Percentiles rank a stretch among this genome's conserved stretches.
Evolutionary conservation across 1,284 basidiomycete species (phyloP).

Genomic region (Cutaneotrichosporon dermatis): DNA sequence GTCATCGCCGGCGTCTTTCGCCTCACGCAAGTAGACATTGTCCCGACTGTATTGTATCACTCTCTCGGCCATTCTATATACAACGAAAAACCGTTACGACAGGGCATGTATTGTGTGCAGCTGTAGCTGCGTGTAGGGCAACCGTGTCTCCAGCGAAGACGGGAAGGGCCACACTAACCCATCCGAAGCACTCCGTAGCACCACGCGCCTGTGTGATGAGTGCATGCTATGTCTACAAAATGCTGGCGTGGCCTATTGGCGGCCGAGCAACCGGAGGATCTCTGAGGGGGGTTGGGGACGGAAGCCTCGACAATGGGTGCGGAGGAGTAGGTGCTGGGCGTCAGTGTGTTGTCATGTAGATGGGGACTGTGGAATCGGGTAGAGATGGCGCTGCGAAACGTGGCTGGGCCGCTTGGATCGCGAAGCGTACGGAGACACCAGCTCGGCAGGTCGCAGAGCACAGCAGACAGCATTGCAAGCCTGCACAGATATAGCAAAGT

Average conservation of each 20-base stretch:
- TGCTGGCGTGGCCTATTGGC: slow-evolving; percentile 9
- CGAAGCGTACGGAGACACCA: too few relatives aligned
- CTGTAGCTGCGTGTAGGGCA: too few relatives aligned
- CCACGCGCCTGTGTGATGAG: neutral
- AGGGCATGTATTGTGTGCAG: slow-evolving; percentile 3
- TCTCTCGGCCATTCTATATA: neutral
- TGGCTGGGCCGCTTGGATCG: too few relatives aligned
- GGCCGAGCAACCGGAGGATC: slow-evolving; percentile 20
- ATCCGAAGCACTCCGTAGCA: too few relatives aligned
- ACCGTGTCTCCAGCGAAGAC: too few relatives aligned
- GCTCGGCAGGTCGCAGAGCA: too few relatives aligned
- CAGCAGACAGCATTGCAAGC: too few relatives aligned
- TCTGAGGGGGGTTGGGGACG: slow-evolving; percentile 16
- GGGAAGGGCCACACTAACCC: too few relatives aligned
- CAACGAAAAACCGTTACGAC: slow-evolving; percentile 1
- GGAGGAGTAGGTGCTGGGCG: neutral
- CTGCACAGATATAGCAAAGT: too few relatives aligned
- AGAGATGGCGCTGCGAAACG: too few relatives aligned
- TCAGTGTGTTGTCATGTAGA: neutral
- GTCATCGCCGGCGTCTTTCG: slow-evolving; percentile 84
- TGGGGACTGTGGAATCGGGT: too few relatives aligned
- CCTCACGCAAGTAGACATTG: slow-evolving; percentile 27
- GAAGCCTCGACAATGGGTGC: slow-evolving; percentile 4
- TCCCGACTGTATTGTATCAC: slow-evolving; percentile 2
- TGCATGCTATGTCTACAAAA: slow-evolving; percentile 8